These are phyloP conservation scores for Phytophthora europaea DNA, from an alignment of 352 stramenopile species.

Conservation along the genomic window DNA sequence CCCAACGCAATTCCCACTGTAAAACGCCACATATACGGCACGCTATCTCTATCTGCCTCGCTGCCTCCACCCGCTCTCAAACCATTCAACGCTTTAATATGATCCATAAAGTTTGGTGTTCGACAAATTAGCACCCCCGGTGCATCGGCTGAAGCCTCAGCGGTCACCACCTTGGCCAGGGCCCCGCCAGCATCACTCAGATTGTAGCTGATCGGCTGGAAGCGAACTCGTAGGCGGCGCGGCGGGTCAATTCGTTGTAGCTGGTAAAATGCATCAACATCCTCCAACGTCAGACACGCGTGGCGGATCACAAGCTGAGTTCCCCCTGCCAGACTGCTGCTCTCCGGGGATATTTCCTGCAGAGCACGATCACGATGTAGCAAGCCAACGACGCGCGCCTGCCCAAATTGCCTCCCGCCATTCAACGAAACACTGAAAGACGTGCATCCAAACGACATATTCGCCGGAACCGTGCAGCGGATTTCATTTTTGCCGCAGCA, in stretches of 20 bases:
- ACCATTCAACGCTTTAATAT: constrained; percentile 48
- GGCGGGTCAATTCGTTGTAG: constrained; percentile 61
- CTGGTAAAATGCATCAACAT: constrained; percentile 51
- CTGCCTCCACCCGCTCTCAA: constrained; percentile 14
- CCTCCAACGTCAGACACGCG: constrained; percentile 48
- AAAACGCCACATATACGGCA: constrained; percentile 43
- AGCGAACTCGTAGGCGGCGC: constrained; percentile 55
- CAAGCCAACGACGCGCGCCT: constrained; percentile 46
- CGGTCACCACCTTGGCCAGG: constrained; percentile 28
- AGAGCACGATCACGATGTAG: constrained; percentile 62
- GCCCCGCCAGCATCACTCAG: not conserved
- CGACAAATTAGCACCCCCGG: constrained; percentile 48
- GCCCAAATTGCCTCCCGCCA: constrained; percentile 67
- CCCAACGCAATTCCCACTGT: constrained; percentile 53
- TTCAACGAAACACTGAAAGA: constrained; percentile 69
- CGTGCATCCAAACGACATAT: constrained; percentile 77
- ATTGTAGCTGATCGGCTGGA: constrained; percentile 50
- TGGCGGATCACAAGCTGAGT: constrained; percentile 44
- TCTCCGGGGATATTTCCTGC: constrained; percentile 42
- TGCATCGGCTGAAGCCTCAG: constrained; percentile 17
- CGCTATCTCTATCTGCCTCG: constrained; percentile 8
- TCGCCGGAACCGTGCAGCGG: constrained; percentile 65
- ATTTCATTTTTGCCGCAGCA: constrained; percentile 59
- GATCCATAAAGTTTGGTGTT: constrained; percentile 65
- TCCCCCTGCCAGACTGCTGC: constrained; percentile 54